These are phyloP conservation scores for Torulaspora delbrueckii DNA, from an alignment of 805 yeast species.

Conservation along the genomic window DNA sequence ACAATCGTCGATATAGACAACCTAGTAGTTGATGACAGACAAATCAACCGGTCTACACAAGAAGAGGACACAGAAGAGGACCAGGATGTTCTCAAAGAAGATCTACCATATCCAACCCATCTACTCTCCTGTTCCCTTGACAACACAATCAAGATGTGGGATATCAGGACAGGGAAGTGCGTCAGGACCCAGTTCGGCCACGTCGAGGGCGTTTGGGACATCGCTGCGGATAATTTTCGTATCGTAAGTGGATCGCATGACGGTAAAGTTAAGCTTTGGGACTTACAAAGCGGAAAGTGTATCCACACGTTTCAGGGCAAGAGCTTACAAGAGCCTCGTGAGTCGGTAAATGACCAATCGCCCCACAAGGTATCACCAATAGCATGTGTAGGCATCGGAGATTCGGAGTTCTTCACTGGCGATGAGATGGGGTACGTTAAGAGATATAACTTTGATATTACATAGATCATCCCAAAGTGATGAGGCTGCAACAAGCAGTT, in stretches of 20 bases:
- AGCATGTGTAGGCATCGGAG: conserved; percentile 79
- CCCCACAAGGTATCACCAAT: conserved; percentile 28
- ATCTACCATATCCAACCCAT: conserved; percentile 64
- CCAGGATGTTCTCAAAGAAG: conserved; percentile 25
- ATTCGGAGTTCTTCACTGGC: conserved; percentile 85
- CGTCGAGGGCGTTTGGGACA: conserved; percentile 97
- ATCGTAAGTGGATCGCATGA: conserved; percentile 95
- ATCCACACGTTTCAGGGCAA: conserved; percentile 82
- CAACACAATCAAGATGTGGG: conserved; percentile 92
- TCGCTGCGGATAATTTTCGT: conserved; percentile 92
- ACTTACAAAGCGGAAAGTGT: conserved; percentile 88
- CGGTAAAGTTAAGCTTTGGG: conserved; percentile 90
- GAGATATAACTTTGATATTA: conserved; percentile 68
- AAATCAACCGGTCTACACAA: conserved; percentile 22
- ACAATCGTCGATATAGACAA: conserved; percentile 62
- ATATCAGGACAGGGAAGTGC: conserved; percentile 78
- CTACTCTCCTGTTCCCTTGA: conserved; percentile 82
- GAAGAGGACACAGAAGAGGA: conserved; percentile 15
- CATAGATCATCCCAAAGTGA: conserved; percentile 4
- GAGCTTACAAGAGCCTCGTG: conserved; percentile 15
- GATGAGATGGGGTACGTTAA: conserved; percentile 85
- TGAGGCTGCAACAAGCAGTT: not conserved
- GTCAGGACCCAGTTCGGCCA: conserved; percentile 95
- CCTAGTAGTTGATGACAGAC: conserved; percentile 38
- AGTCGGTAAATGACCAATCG: not conserved